Base-by-base conservation (phyloP, 768 basidiomycete genomes). In the Clathrus columnatus region DNA sequence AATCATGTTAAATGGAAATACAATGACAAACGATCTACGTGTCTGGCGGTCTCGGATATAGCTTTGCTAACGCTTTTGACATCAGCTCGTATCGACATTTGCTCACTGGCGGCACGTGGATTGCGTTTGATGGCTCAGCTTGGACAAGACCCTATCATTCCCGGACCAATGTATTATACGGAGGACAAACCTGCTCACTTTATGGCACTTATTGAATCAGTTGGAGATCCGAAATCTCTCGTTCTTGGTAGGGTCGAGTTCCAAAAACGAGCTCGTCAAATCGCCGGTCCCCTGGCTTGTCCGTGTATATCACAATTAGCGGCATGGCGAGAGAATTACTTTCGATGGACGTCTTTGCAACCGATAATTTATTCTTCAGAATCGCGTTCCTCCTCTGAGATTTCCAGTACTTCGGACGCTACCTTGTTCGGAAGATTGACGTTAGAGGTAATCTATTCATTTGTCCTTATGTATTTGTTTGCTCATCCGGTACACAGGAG, bases 241-340 rank as follows among this genome's bases (percentile, higher is more conserved):
- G 71, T 87, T 26, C 77, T 88, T 48, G 89, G 89, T 29, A 86
- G 91, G 24, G 74, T 86, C 43, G 83, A 79, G 3, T 81, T 87
- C 64, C 90, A 92, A 70, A 91, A 86, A 67, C 80, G 89, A 2
- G 77, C 89, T 26, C 76, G 91, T 16, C 85, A 82, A 66, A 70
- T 88, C 23, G 66, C 91, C 50, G 79, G 86, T 5, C 64, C 80
- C 51, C 74, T 89, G 46, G 75, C 81, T 1, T 79, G 77, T 26
- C 81, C 85, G 14, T 78, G 79, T 27, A 78, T 82, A 1, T 76
- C 81, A n/a, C 81, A 88, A 51, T 72, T 86, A 20, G 86, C 85
- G 0, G 84, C 88, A 2, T 93, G 90, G 90, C 75, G 84, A 59
- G 90, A 92, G 63, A 84, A 81, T 58, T 91, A 84, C 65, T 83